phyloP scores from a whole-genome alignment of 176 grass and related monocot genomes.

The Musa acuminata region DNA sequence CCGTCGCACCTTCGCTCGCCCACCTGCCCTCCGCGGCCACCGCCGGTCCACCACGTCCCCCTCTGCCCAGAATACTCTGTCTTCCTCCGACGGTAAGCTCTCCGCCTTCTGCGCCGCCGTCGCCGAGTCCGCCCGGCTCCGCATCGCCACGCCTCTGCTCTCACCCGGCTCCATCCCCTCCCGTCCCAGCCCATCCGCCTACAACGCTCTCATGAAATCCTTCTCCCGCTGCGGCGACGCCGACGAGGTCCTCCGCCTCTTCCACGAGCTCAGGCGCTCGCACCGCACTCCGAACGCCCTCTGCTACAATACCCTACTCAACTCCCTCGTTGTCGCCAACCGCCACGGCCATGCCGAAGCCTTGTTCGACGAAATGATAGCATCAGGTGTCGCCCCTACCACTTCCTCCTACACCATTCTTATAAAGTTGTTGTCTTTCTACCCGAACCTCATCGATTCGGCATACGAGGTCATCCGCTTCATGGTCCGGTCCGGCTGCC shows the following conservation, averaged over 20 bases:
- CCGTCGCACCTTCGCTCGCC: constrained; percentile 27
- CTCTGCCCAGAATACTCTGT: neutral
- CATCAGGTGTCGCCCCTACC: constrained; percentile 23
- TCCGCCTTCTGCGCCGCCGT: constrained; percentile 19
- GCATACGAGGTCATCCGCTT: constrained; percentile 14
- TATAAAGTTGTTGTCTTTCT: constrained; percentile 19
- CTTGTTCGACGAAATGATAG: constrained; percentile 35
- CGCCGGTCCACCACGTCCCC: neutral
- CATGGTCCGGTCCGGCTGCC: constrained; percentile 19
- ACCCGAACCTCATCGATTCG: constrained; percentile 6
- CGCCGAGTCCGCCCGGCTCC: constrained; percentile 27
- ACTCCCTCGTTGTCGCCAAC: constrained; percentile 29
- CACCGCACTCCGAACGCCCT: constrained; percentile 4
- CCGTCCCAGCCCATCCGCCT: constrained; percentile 26
- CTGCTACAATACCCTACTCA: constrained; percentile 43
- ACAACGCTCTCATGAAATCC: constrained; percentile 42
- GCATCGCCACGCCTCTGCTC: constrained; percentile 1
- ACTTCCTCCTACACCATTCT: constrained; percentile 41
- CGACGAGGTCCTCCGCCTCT: constrained; percentile 40
- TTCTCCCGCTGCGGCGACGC: constrained; percentile 37
- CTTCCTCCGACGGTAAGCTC: constrained; percentile 26
- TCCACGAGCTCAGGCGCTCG: constrained; percentile 32
- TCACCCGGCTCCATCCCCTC: constrained; percentile 13
- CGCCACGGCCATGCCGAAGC: constrained; percentile 14
- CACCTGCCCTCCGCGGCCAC: constrained; percentile 6